Conservation (phyloP, 1,284 basidiomycete genomes). For the Ustilago bromivora region DNA sequence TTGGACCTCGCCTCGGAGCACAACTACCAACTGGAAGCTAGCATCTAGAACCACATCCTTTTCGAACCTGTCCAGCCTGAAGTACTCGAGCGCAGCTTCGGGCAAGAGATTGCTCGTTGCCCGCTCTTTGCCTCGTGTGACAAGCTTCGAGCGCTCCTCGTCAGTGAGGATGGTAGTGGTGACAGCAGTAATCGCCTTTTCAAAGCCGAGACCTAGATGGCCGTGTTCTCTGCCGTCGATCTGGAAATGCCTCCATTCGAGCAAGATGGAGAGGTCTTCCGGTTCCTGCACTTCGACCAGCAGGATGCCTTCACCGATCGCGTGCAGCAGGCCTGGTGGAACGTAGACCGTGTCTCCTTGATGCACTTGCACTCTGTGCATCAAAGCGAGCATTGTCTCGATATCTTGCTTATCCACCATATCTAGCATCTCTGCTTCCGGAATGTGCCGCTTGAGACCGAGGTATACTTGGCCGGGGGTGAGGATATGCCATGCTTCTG, state of each 20-base stretch:
- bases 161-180: conserved; percentile 8
- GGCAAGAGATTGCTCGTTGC: conserved; percentile 21
- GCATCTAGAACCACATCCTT: conserved; percentile 9
- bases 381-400: conserved; percentile 30
- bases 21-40: conserved; percentile 38
- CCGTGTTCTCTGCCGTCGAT: conserved; percentile 27
- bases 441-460: conserved; percentile 17
- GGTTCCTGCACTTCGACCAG: conserved; percentile 42
- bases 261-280: conserved; percentile 35
- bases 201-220: conserved; percentile 37
- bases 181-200: conserved; percentile 38
- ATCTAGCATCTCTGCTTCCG: conserved; percentile 16
- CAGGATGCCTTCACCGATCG: conserved; percentile 36
- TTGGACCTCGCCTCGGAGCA: conserved; percentile 26
- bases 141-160: conserved; percentile 12
- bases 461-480: conserved; percentile 26
- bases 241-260: conserved; percentile 39
- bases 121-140: conserved; percentile 5
- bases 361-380: conserved; percentile 29
- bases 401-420: conserved; percentile 34
- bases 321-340: conserved; percentile 41
- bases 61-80: conserved; percentile 34
- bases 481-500: conserved; percentile 41
- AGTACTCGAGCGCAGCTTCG: conserved; percentile 24
- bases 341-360: conserved; percentile 39